Conservation (phyloP, 2,329 filamentous ascomycete genomes). For the Cercospora nicotianae region DNA sequence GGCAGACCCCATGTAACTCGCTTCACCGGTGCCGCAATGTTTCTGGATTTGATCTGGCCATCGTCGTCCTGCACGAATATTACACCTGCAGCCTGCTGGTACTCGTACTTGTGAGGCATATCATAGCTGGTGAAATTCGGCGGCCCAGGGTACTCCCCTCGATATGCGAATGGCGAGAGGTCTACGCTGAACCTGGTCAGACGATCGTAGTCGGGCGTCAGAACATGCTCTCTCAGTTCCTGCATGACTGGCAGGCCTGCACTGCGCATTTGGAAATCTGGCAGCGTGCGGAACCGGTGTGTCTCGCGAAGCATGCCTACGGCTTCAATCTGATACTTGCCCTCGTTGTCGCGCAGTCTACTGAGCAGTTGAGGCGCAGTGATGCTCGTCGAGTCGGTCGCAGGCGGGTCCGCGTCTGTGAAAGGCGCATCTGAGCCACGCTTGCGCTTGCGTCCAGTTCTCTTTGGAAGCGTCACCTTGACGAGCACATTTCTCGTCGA, state of each 20-base stretch:
- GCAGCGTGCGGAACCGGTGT: conserved; percentile 81
- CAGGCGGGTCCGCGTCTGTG: conserved; percentile 12
- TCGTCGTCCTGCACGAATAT: conserved; percentile 59
- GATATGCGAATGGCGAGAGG: conserved; percentile 59
- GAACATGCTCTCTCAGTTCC: conserved; percentile 68
- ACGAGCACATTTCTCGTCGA: conserved; percentile 80
- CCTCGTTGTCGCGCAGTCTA: conserved; percentile 34
- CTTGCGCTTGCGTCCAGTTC: conserved; percentile 84
- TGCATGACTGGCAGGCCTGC: conserved; percentile 60
- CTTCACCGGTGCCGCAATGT: conserved; percentile 49
- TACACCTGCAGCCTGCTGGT: conserved; percentile 81
- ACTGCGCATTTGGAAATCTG: conserved; percentile 69
- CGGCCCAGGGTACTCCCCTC: conserved; percentile 53
- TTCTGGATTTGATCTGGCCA: conserved; percentile 57
- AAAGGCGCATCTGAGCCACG: conserved; percentile 66
- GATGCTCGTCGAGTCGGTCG: conserved; percentile 21
- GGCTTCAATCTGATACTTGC: conserved; percentile 32
- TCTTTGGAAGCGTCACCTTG: conserved; percentile 80
- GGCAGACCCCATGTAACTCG: conserved; percentile 43
- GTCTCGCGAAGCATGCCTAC: conserved; percentile 68
- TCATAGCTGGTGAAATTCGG: conserved; percentile 34
- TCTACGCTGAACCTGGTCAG: conserved; percentile 68
- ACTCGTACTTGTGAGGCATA: conserved; percentile 59
- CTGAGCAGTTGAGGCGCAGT: conserved; percentile 35
- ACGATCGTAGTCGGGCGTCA: conserved; percentile 64